Percentiles rank a stretch among this genome's conserved stretches.
Conservation (phyloP, 805 yeast genomes). For the Kodamaea hsintzibuensis region DNA sequence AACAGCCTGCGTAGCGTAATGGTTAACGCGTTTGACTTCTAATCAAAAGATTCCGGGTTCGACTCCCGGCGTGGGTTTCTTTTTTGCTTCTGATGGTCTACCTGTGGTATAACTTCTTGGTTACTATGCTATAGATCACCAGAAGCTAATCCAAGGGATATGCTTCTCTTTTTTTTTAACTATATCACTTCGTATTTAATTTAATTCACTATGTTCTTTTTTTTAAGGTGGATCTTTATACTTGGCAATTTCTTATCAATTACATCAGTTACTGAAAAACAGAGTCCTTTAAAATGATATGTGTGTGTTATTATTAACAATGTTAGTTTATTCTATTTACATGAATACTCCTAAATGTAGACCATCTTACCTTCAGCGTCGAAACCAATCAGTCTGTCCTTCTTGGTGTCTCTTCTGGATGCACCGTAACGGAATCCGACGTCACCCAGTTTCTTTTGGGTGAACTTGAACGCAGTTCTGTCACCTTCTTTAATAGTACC, state of each 20-base stretch:
- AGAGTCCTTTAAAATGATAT: too few relatives aligned
- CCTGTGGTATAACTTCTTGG: too few relatives aligned
- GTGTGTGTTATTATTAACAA: too few relatives aligned
- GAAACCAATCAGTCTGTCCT: constrained; percentile 73
- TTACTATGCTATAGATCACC: too few relatives aligned
- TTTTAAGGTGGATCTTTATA: too few relatives aligned
- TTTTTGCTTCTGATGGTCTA: too few relatives aligned
- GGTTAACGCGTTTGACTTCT: constrained; percentile 28
- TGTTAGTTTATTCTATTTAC: background rate
- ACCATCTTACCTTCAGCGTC: constrained; percentile 65
- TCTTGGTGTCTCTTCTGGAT: constrained; percentile 82
- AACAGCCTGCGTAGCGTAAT: constrained; percentile 22
- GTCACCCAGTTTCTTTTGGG: constrained; percentile 73
- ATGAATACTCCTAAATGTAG: constrained; percentile 21
- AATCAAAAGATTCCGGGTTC: constrained; percentile 27
- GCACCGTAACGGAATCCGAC: constrained; percentile 95
- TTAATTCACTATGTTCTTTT: too few relatives aligned
- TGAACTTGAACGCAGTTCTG: constrained; percentile 69
- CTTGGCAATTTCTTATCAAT: too few relatives aligned
- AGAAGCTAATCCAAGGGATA: too few relatives aligned
- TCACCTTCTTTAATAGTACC: constrained; percentile 72
- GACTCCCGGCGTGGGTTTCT: constrained; percentile 25
- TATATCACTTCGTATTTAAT: too few relatives aligned
- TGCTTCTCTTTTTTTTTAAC: too few relatives aligned
- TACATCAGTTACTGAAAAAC: too few relatives aligned